phyloP scores from a whole-genome alignment of 2,329 filamentous ascomycete species.

The Polytolypa hystricis region DNA sequence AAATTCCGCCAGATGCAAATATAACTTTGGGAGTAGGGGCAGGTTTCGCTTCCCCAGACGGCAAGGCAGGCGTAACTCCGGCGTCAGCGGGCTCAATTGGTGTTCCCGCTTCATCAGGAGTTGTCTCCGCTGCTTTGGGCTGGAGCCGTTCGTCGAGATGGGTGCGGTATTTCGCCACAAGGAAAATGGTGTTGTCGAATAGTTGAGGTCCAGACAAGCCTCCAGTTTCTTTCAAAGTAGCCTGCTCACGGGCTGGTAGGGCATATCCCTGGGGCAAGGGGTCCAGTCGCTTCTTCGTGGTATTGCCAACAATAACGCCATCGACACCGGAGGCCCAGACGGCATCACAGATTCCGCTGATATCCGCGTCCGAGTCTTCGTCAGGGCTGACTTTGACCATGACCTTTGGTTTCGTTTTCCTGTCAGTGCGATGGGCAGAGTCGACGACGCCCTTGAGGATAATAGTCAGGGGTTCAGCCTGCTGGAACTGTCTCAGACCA shows the following conservation, averaged over 20 bases:
- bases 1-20: constrained; percentile 89
- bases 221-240: constrained; percentile 62
- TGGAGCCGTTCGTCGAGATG: constrained; percentile 47
- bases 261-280: constrained; percentile 56
- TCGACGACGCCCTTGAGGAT: constrained; percentile 74
- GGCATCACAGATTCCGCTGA: constrained; percentile 79
- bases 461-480: constrained; percentile 66
- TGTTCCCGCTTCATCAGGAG: constrained; percentile 13
- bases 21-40: constrained; percentile 56
- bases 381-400: constrained; percentile 99
- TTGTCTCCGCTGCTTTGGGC: constrained; percentile 12
- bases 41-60: constrained; percentile 10
- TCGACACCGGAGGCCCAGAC: constrained; percentile 78
- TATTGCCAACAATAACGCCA: constrained; percentile 94
- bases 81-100: no score
- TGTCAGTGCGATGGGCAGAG: constrained; percentile 57
- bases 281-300: constrained; percentile 70
- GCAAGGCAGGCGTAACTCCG: constrained; percentile 11
- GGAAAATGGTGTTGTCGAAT: constrained; percentile 64
- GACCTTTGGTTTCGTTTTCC: constrained; percentile 64
- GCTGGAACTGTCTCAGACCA: constrained; percentile 76
- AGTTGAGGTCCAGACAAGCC: constrained; percentile 86
- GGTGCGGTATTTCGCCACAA: constrained; percentile 70
- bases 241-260: constrained; percentile 55
- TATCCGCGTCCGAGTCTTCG: constrained; percentile 74